Evolutionary conservation across 148 eudicot species (phyloP), one percentile per base, ranked within the genome.

Genomic region (Rhododendron ovatum): DNA sequence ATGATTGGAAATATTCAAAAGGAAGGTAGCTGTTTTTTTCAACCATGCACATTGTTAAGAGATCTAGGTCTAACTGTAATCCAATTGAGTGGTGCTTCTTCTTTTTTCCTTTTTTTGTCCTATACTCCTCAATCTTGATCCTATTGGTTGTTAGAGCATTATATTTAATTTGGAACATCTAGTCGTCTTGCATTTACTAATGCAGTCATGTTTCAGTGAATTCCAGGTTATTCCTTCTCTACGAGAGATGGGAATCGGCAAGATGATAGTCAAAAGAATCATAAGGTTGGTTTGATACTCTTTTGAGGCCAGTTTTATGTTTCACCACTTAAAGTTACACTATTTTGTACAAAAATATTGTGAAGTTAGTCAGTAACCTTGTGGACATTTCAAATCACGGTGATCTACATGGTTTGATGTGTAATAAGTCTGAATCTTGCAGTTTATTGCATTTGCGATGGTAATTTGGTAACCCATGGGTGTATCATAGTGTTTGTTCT

Each of bases 171-270:
- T 45, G 35, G 20, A 47, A 47, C 12, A 13, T 48, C 6, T n/a
- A 28, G 77, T 35, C 1, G 22, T 57, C 17, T 45, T 18, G 65
- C 26, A 30, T 80, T 45, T 74, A 80, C 75, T 84, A 13, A 85
- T 78, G 69, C 87, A 83, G 86, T 84, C 28, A 63, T 78, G 83
- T 83, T 84, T 88, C 88, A 87, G 86, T 90, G 84, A 47, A 20
- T 91, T 91, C 86, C 95, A 96, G 99, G 99, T 96, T 82, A 88
- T 87, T 61, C 99, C 99, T 79, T 37, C 85, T 11, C 82, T 95
- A 69, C 92, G 85, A 79, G 88, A 96, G 30, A 88, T 91, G 86
- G 99, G 99, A 85, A 96, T 96, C 78, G 99, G 98, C 65, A 84
- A 88, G 55, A 89, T 83, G 92, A 92, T 96, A 26, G 91, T 96